phyloP scores from a whole-genome alignment of 768 basidiomycete genomes.

The Rhodosporidiobolus odoratus region DNA sequence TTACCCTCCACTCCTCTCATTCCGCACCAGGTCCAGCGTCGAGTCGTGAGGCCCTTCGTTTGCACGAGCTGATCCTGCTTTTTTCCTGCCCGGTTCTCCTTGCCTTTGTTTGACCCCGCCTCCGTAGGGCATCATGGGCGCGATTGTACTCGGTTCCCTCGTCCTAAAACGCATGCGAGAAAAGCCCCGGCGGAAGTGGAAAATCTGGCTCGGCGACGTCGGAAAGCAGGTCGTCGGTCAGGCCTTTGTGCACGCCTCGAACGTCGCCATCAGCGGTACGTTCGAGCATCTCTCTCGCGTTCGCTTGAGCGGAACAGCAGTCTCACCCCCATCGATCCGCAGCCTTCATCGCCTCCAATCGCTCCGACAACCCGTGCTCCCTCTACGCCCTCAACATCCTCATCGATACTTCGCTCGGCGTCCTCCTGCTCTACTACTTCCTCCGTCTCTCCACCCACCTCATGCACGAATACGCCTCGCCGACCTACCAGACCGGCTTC shows the following conservation, averaged over 20 bases:
- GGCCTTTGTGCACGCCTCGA: conserved; percentile 69
- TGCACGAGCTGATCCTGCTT: too few relatives aligned
- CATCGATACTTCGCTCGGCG: conserved; percentile 84
- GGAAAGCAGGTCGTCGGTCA: conserved; percentile 77
- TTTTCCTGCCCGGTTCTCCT: background rate
- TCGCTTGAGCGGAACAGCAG: too few relatives aligned
- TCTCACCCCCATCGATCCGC: conserved; percentile 49
- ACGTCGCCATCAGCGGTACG: conserved; percentile 50
- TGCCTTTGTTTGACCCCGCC: background rate
- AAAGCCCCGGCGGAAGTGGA: conserved; percentile 77
- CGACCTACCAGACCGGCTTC: conserved; percentile 77
- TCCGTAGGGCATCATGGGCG: conserved; percentile 64
- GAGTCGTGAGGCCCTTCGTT: background rate
- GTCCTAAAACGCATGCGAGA: conserved; percentile 85
- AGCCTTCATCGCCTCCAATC: conserved; percentile 63
- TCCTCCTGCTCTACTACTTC: conserved; percentile 61
- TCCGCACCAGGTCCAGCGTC: too few relatives aligned
- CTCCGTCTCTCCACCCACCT: conserved; percentile 57
- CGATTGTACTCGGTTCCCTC: conserved; percentile 78
- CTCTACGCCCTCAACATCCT: conserved; percentile 81
- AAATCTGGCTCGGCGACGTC: conserved; percentile 87
- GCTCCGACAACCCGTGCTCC: conserved; percentile 71
- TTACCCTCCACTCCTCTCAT: too few relatives aligned
- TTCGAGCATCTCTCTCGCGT: background rate
- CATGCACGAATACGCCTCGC: conserved; percentile 59